Base-by-base conservation (phyloP, 192 early-diverging fungal species). In the Chytriomyces confervae region DNA sequence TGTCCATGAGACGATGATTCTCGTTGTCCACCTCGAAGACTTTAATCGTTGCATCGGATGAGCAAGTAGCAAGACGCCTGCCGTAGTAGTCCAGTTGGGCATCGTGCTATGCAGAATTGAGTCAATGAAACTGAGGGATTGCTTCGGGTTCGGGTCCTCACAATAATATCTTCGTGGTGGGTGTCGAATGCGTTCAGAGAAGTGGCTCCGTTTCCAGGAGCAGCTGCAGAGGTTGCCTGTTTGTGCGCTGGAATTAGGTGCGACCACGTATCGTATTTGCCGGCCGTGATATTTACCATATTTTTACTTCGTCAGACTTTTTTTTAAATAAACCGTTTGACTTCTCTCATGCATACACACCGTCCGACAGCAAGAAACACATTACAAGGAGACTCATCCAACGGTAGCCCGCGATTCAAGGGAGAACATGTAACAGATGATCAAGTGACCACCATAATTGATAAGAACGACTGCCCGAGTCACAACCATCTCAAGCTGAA, bases 31-130 rank as follows among this genome's bases (percentile, higher is more conserved):
- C 91, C 62, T 98, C 94, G 79, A 97, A 99, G 45, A 99, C 90
- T 62, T 91, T 91, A 79, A 99, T 94, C 62, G 94, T 92, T 61
- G 94, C 87, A 81, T 99, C 98, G 7, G 97, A 98, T 47, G 98
- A 99, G 84, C 94, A 95, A 2, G 98, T 99, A 5, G 98, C 98
- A n/a, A 99, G 88, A 46, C 92, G 91, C 80, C 94, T 93, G 75
- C 95, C 90, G 83, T 91, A 93, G 84, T 93, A 94, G 83, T 94
- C 92, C 61, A 93, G 84, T 80, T 93, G 92, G 9, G 91, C 91
- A 86, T 94, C 93, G 80, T 94, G 94, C 86, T 90, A 51, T 48
- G 29, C 8, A 23, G 62, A 66, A 24, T 24, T 44, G 18, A 48
- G 24, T 5, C 47, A 18, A 51, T 66, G 11, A 76, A 53, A 48